phyloP scores from a whole-genome alignment of 1,284 basidiomycete genomes.

The Cronartium ribicola region DNA sequence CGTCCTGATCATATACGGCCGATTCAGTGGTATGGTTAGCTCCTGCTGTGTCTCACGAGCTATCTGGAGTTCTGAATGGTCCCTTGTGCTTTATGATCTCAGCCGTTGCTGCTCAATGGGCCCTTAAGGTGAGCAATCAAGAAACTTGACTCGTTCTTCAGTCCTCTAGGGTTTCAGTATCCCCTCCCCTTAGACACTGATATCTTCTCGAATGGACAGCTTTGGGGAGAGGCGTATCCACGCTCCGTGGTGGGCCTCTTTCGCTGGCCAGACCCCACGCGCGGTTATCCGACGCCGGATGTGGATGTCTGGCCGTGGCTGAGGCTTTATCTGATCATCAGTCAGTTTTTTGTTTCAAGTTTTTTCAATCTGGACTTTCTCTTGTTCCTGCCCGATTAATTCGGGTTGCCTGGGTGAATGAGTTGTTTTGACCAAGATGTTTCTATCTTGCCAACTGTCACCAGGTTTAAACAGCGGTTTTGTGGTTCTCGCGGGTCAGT shows the following conservation, averaged over 20 bases:
- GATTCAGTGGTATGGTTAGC: constrained; percentile 60
- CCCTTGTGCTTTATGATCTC: not conserved
- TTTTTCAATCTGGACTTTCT: not conserved
- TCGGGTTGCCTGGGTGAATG: not conserved
- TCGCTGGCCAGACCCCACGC: constrained; percentile 23
- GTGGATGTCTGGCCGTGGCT: constrained; percentile 38
- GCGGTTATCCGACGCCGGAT: constrained; percentile 35
- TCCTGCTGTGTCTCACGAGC: constrained; percentile 65
- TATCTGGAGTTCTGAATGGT: constrained; percentile 58
- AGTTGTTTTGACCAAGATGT: not conserved
- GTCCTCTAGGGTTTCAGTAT: not conserved
- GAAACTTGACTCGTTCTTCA: not conserved
- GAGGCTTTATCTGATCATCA: constrained; percentile 21
- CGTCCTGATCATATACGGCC: constrained; percentile 59
- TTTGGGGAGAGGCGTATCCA: constrained; percentile 41
- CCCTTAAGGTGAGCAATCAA: constrained; percentile 24
- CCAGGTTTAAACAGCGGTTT: constrained; percentile 32
- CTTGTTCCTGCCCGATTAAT: not conserved
- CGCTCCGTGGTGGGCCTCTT: constrained; percentile 4
- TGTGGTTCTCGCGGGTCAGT: constrained; percentile 22
- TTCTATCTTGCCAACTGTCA: not conserved
- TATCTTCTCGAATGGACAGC: not conserved
- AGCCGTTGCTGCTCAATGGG: constrained; percentile 41
- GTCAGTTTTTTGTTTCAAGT: constrained; percentile 4
- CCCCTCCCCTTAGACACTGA: too few relatives aligned